phyloP scores from a whole-genome alignment of 106 monocot genomes.

The Dendrobium nobile region DNA sequence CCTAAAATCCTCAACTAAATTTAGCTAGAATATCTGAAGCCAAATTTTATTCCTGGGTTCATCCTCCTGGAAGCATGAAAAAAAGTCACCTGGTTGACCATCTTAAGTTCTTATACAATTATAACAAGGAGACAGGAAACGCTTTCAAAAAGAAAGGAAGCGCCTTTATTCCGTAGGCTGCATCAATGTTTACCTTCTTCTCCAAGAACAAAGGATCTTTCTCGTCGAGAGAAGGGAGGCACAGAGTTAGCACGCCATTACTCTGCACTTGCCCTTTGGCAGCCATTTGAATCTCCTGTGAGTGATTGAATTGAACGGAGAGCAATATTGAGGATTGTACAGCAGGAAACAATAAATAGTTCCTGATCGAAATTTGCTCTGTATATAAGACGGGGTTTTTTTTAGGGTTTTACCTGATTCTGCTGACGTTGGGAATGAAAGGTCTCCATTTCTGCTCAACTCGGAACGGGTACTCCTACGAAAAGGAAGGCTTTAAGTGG shows the following conservation, averaged over 20 bases:
- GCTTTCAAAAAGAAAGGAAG: background rate
- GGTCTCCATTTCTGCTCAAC: background rate
- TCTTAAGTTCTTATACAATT: background rate
- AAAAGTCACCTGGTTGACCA: background rate
- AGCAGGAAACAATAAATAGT: background rate
- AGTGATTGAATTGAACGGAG: background rate
- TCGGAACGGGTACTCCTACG: too few species aligned
- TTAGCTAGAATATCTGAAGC: background rate
- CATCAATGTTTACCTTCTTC: slow-evolving; percentile 5
- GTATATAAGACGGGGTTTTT: background rate
- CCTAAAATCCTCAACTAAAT: background rate
- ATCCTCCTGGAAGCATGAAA: background rate
- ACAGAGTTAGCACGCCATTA: background rate
- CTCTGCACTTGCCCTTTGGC: background rate
- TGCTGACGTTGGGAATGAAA: background rate
- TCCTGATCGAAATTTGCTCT: background rate
- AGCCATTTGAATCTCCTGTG: slow-evolving; percentile 3
- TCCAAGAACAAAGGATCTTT: slow-evolving; percentile 4
- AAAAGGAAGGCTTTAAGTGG: too few species aligned
- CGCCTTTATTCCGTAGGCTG: background rate
- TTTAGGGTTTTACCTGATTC: background rate
- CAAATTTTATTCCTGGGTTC: background rate
- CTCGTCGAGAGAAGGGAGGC: slow-evolving; percentile 7
- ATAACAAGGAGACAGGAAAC: background rate
- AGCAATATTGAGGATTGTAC: background rate